Base-by-base conservation (phyloP, 2,329 filamentous ascomycete genomes). In the Aphanoascus verrucosus region DNA sequence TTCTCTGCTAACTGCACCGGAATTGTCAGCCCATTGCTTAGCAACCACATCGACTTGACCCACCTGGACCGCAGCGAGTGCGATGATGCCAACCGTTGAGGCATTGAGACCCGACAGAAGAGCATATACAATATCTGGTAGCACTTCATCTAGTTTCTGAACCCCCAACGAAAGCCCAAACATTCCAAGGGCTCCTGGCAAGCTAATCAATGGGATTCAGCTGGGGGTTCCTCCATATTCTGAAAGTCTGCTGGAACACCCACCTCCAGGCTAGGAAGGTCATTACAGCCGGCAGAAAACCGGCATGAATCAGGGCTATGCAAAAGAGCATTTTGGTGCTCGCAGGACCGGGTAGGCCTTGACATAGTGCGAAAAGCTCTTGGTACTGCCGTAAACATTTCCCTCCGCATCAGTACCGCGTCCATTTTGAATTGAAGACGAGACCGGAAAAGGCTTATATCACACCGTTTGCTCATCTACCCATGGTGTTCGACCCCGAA, bases 311-410 rank as follows among this genome's bases (percentile, higher is more conserved):
- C 15, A 85, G 66, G 37, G 81, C 79, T 40, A 88, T 80, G 55
- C 79, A 84, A 56, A 85, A 87, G 0, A 80, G 64, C 79, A 88
- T 84, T 63, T 88, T 88, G 1, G 84, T 87, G 57, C 79, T 84
- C 0, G 60, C 84, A 0, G 84, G 85, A 0, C 84, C 84, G 0
- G 80, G 81, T 1, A 87, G 72, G 1, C 81, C 80, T 67, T 88
- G 84, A 15, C 77, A 79, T 44, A 88, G 69, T 23, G 80, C 82
- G 65, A 88, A 88, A 0, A 88, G 74, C 61, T 88, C 84, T 64
- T 85, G 81, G 65, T 83, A 87, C 80, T 84, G 48, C 38, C 44
- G 4, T n/a, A 12, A 42, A 23, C 35, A 45, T 2, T 32, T 32
- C 32, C 15, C 28, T 11, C 28, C 9, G 2, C n/a, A 41, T 52